Evolutionary conservation across 306 rosid species (phyloP).

Genomic region (Ochetophila trinervis): DNA sequence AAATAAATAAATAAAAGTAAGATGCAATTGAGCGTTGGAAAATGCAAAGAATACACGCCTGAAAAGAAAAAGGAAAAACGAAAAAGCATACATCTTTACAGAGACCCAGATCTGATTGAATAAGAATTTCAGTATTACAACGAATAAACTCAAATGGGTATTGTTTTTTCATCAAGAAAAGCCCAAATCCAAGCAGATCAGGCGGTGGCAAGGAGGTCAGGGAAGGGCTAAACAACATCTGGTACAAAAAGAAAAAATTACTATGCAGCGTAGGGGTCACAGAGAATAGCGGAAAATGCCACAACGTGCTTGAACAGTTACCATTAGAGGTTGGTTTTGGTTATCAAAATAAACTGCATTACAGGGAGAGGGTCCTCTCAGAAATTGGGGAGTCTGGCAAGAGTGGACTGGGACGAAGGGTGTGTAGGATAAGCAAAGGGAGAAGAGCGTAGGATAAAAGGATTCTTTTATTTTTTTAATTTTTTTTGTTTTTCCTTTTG

Average conservation of each 20-base stretch:
- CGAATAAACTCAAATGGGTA: constrained; percentile 41
- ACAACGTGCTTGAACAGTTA: constrained; percentile 25
- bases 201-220: constrained; percentile 7
- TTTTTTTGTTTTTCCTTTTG: constrained; percentile 31
- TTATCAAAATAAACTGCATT: constrained; percentile 33
- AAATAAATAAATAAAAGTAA: constrained; percentile 45
- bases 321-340: constrained; percentile 38
- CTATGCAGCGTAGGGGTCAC: constrained; percentile 7
- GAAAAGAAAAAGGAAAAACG: constrained; percentile 29
- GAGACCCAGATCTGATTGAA: constrained; percentile 58
- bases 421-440: constrained; percentile 37
- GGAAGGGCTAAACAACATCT: constrained; percentile 14
- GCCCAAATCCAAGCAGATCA: constrained; percentile 59
- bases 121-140: constrained; percentile 37
- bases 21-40: constrained; percentile 40
- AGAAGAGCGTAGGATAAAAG: constrained; percentile 41
- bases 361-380: constrained; percentile 46
- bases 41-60: constrained; percentile 47
- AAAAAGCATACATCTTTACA: constrained; percentile 61
- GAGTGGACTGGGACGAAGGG: constrained; percentile 27
- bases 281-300: constrained; percentile 25
- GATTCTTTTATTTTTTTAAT: constrained; percentile 15
- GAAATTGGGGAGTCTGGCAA: constrained; percentile 42
- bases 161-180: constrained; percentile 31
- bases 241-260: neutral